phyloP scores from a whole-genome alignment of 352 stramenopile genomes.

The Plasmopara muralis region DNA sequence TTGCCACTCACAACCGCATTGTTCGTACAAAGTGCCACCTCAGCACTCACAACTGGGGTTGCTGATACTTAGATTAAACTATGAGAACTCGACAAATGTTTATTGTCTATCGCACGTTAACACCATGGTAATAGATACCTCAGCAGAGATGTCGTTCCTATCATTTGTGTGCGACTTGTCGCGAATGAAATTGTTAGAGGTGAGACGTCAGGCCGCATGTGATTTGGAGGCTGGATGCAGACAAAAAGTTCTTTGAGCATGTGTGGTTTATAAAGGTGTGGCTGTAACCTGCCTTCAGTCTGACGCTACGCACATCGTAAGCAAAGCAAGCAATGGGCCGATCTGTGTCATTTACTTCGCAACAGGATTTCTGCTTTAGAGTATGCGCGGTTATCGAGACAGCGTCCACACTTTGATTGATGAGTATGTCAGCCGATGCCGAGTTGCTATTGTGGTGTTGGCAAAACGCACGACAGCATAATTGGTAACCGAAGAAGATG shows the following conservation, averaged over 20 bases:
- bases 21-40: slow-evolving; percentile 37
- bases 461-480: slow-evolving; percentile 41
- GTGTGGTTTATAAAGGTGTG: slow-evolving; percentile 41
- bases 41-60: slow-evolving; percentile 39
- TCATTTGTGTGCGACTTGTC: slow-evolving; percentile 51
- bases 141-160: slow-evolving; percentile 44
- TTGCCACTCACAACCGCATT: slow-evolving; percentile 45
- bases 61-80: slow-evolving; percentile 63
- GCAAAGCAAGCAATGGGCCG: slow-evolving; percentile 34
- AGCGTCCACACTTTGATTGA: slow-evolving; percentile 60
- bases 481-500: slow-evolving; percentile 52
- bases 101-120: slow-evolving; percentile 23
- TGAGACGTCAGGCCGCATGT: slow-evolving; percentile 51
- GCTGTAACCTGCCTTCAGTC: slow-evolving; percentile 65
- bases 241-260: slow-evolving; percentile 57
- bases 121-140: slow-evolving; percentile 32
- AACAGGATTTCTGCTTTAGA: slow-evolving; percentile 60
- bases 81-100: slow-evolving; percentile 38
- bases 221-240: slow-evolving; percentile 68
- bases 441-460: slow-evolving; percentile 62
- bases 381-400: slow-evolving; percentile 39
- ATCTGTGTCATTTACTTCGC: slow-evolving; percentile 76
- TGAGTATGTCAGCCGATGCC: slow-evolving; percentile 61
- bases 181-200: slow-evolving; percentile 73
- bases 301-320: slow-evolving; percentile 70